These are phyloP conservation scores for Dothiorella sarmentorum DNA, from an alignment of 2,329 filamentous ascomycete genomes.

Conservation along the genomic window DNA sequence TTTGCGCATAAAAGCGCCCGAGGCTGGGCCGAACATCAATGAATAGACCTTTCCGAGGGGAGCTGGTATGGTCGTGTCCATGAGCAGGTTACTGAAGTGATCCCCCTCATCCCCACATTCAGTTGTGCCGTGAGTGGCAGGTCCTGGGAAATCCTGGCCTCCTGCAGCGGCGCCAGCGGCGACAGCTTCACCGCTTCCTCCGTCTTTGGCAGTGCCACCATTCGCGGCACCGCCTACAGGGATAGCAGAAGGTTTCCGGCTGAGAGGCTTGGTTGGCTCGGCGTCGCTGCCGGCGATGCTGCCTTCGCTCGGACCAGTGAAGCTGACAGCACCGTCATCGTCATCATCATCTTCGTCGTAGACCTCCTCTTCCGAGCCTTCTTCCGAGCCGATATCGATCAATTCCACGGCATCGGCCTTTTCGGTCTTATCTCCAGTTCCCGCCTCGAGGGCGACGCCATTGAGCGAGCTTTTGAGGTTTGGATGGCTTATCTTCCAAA, in stretches of 20 bases:
- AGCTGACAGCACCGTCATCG: constrained; percentile 65
- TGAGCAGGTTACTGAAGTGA: constrained; percentile 82
- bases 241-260: constrained; percentile 68
- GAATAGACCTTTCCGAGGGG: constrained; percentile 90
- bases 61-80: constrained; percentile 80
- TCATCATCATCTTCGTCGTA: constrained; percentile 79
- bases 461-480: constrained; percentile 88
- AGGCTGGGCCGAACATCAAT: constrained; percentile 78
- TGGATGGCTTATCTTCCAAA: constrained; percentile 96
- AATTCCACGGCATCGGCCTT: constrained; percentile 57
- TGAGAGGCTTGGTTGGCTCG: constrained; percentile 51
- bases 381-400: constrained; percentile 49
- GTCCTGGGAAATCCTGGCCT: constrained; percentile 73
- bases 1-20: constrained; percentile 76
- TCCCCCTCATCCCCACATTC: constrained; percentile 74
- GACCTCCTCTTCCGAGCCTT: constrained; percentile 71
- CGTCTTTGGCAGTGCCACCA: constrained; percentile 39
- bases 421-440: constrained; percentile 85
- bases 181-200: constrained; percentile 36
- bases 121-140: constrained; percentile 75
- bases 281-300: constrained; percentile 55
- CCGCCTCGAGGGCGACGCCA: constrained; percentile 75
- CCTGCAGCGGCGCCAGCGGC: constrained; percentile 39
- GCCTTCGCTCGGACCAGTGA: constrained; percentile 53
- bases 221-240: constrained; percentile 38